Evolutionary conservation across 2,329 filamentous ascomycete genomes (phyloP), one percentile per base, ranked within the genome.

Genomic region (Diaporthe velutina): DNA sequence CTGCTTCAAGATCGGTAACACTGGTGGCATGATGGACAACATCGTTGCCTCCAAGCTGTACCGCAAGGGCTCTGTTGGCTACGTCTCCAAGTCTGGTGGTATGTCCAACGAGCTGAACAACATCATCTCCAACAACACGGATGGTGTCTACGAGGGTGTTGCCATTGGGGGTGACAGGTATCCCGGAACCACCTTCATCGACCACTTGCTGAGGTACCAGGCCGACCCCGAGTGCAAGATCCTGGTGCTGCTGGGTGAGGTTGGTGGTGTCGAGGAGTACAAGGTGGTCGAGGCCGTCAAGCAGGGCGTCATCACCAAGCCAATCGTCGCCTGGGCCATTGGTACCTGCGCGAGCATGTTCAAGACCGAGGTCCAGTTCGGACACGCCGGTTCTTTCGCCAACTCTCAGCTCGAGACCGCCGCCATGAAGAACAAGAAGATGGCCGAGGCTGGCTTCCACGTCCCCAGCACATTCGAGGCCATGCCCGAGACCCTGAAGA

Each of bases 101-200:
- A 99, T 99, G 97, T 98, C 97, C 87, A 99, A 99, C 91, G 97
- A 99, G 90, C 89, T 99, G 83, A 99, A 99, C 94, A 99, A 99
- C 92, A 98, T 99, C 86, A 94, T 99, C 83, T 91, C 96, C 75
- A 94, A 98, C 85, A 98, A 91, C 86, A 98, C 97, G 81, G 95
- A 99, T 84, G 97, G 97, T 91, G 97, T 99, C 74, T 96, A 98
- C 86, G 97, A 99, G 91, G 97, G 97, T 92, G 94, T 99, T 82
- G 97, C 97, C 85, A 99, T 99, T 87, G 97, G 97, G 88, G 97
- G 97, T 93, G 97, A 99, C 88, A 92, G 97, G 86, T 99, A 99
- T 86, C 97, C 97, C 78, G 96, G 97, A 84, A 99, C 97, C 83
- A 98, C 97, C 78, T 99, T 99, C 89, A 98, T 99, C 83, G 97